These are phyloP conservation scores for Triticum monococcum DNA, from an alignment of 176 grass and related monocot genomes.

Conservation along the genomic window DNA sequence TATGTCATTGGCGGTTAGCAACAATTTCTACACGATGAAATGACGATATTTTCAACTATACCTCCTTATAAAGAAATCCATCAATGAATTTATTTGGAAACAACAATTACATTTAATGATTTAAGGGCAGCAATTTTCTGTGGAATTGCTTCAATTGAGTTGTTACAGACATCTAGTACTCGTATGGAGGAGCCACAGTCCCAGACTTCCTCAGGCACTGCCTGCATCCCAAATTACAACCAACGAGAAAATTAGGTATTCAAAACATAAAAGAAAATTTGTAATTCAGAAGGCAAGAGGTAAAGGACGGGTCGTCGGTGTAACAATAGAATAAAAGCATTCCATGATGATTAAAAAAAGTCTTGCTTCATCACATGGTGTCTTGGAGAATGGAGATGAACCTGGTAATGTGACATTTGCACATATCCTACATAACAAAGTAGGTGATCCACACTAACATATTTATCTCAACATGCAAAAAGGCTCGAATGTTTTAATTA, in stretches of 20 bases:
- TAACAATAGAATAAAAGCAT: background rate
- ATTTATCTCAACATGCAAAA: no score
- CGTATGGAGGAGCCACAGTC: constrained; percentile 67
- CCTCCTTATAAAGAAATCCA: constrained; percentile 17
- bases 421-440: background rate
- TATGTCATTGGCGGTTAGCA: constrained; percentile 82
- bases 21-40: constrained; percentile 72
- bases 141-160: constrained; percentile 70
- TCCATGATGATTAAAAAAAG: background rate
- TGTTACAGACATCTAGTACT: constrained; percentile 66
- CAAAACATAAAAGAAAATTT: background rate
- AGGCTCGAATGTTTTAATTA: no score
- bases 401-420: background rate
- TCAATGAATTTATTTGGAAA: background rate
- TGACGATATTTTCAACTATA: constrained; percentile 25
- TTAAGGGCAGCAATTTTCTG: constrained; percentile 60
- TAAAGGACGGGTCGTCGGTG: background rate
- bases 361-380: background rate
- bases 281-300: background rate
- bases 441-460: no score
- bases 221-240: constrained; percentile 39
- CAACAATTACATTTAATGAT: constrained; percentile 69
- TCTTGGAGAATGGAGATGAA: constrained; percentile 14
- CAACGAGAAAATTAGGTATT: background rate
- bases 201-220: constrained; percentile 90